Base-by-base conservation (phyloP, 768 basidiomycete species). In the Trametes punicea region DNA sequence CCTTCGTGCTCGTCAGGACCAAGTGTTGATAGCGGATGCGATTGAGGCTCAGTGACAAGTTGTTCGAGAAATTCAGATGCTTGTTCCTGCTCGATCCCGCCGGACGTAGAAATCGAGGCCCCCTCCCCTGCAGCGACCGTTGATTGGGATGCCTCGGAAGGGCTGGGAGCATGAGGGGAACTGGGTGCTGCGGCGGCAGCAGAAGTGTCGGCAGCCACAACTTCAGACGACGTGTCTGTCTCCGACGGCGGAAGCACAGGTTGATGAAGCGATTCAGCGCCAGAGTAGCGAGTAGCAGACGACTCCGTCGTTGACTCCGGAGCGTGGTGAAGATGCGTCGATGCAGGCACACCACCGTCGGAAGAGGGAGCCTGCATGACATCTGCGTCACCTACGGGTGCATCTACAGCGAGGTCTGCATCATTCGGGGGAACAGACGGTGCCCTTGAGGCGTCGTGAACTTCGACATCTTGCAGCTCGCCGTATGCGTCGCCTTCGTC, bases 331-430 rank as follows among this genome's bases (percentile, higher is more conserved):
- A 30, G 13, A 42, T 41, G 26, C 8, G 38, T 20, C 13, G 41
- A 5, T 13, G 16, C 36, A 44, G 25, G 25, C 13, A 26, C 25
- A 25, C n/a, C 42, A 18, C 16, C 42, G 20, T 42, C 49, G 10
- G 36, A 45, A 4, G 53, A 50, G 4, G 58, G 53, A 2, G 47
- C 30, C 2, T 40, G 58, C 53, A 55, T 40, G 20, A 18, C 9
- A 2, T 45, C 53, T 3, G 36, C 27, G 29, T 51, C 48, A 34
- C 47, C 56, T 39, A 20, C 20, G 3, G 18, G 83, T 82, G 23
- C 79, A 82, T 50, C 82, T 79, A 68, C 81, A 78, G 65, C 81
- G 81, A n/a, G 79, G 79, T 67, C 84, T 76, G 31, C 64, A 26
- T 46, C n/a, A 2, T 50, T 46, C 6, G 30, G 9, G 4, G 34